phyloP scores from a whole-genome alignment of 768 basidiomycete species.

The Clathrus columnatus region DNA sequence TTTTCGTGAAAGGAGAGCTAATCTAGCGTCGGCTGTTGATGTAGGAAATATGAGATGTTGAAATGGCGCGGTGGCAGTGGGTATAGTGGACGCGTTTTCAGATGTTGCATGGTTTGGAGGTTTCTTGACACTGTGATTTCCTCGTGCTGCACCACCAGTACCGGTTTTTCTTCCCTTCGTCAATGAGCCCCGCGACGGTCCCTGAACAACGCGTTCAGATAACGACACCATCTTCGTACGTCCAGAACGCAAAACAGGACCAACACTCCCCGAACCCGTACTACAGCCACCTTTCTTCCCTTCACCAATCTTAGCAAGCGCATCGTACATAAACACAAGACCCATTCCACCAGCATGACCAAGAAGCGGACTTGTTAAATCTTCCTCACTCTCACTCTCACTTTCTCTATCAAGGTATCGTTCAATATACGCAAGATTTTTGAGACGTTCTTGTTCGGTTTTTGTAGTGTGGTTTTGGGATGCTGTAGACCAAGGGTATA shows the following conservation, averaged over 20 bases:
- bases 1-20: constrained; percentile 63
- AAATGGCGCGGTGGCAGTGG: constrained; percentile 20
- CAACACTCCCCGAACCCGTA: too few relatives aligned
- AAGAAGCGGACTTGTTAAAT: constrained; percentile 22
- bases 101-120: neutral
- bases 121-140: neutral
- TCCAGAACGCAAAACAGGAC: too few relatives aligned
- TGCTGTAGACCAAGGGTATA: constrained; percentile 70
- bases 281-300: too few relatives aligned
- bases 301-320: too few relatives aligned
- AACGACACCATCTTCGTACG: too few relatives aligned
- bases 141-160: neutral
- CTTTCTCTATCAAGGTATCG: constrained; percentile 67
- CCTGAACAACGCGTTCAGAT: too few relatives aligned
- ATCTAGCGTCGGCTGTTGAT: constrained; percentile 71
- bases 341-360: constrained; percentile 24
- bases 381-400: constrained; percentile 22
- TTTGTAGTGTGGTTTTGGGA: constrained; percentile 45
- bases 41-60: constrained; percentile 30
- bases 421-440: constrained; percentile 58
- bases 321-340: neutral
- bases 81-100: constrained; percentile 15
- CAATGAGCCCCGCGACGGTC: too few relatives aligned
- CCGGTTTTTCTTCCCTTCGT: neutral
- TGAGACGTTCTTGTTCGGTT: constrained; percentile 46